Conservation (phyloP, 1,139 yeast species). For the Spencermartinsiella ligniputridi region DNA sequence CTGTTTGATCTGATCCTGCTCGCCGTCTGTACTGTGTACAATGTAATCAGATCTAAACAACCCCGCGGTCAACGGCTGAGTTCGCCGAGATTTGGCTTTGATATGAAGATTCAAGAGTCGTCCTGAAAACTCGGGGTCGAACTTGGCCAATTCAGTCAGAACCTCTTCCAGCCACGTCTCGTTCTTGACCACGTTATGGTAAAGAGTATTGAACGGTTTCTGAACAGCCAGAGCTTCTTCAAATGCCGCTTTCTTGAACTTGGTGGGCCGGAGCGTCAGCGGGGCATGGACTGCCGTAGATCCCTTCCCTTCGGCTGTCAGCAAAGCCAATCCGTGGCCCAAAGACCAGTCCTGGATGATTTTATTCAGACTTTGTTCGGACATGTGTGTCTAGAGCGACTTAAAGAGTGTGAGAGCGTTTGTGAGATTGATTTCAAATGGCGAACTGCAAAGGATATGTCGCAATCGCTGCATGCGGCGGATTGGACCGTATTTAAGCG, state of each 20-base stretch:
- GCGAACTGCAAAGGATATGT: too few species aligned
- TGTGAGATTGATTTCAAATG: too few species aligned
- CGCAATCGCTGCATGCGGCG: too few species aligned
- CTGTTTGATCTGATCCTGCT: conserved; percentile 59
- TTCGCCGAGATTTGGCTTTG: conserved; percentile 35
- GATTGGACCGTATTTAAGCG: too few species aligned
- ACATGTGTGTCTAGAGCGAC: too few species aligned
- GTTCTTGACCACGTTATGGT: conserved; percentile 49
- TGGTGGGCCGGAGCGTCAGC: conserved; percentile 85
- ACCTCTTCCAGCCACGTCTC: conserved; percentile 59
- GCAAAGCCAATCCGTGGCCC: conserved; percentile 73
- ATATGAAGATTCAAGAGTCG: conserved; percentile 49
- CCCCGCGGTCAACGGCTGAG: conserved; percentile 75
- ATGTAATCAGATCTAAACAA: conserved; percentile 88
- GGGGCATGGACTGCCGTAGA: conserved; percentile 68
- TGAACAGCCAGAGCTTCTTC: conserved; percentile 67
- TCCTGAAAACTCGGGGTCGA: conserved; percentile 79
- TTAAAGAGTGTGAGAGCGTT: too few species aligned
- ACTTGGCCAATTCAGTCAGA: conserved; percentile 43
- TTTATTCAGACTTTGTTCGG: conserved; percentile 13
- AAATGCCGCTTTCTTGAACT: conserved; percentile 67
- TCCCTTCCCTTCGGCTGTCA: conserved; percentile 47
- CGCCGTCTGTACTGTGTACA: conserved; percentile 45
- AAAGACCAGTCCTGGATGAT: conserved; percentile 67
- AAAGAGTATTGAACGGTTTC: conserved; percentile 62